Base-by-base conservation (phyloP, 768 basidiomycete species). In the Candolleomyces aberdarensis region DNA sequence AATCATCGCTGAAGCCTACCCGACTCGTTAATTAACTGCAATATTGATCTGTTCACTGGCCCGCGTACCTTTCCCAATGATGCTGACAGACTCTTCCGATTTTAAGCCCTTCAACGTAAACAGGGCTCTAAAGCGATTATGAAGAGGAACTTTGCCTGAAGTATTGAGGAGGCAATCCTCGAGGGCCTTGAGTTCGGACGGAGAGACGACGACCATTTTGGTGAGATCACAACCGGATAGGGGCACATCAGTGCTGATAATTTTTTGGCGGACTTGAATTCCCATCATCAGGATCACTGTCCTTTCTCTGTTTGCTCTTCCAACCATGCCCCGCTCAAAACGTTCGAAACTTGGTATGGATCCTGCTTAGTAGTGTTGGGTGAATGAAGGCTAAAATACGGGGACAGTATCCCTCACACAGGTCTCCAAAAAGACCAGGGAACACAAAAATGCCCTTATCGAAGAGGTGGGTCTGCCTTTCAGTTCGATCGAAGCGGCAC, bases 41-140 rank as follows among this genome's bases (percentile, higher is more conserved):
- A 36, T 36, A 57, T 64, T 40, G 64, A 47, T 60, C 63, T 59
- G 59, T 29, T 36, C 29, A 59, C 29, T 29, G 39, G 59, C 17
- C 5, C 15, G 19, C 60, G 47, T 52, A 91, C 96, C 95, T 79
- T 89, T 86, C 14, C 91, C 85, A 68, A 98, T 94, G 70, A 96
- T 89, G 56, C 81, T 70, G 29, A 98, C 87, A 6, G 94, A 92
- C 65, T 90, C 83, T 58, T 93, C 87, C 39, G 74, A 83, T 67
- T 87, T 88, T 48, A 97, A 74, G 0, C 91, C 84, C 72, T 96
- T 98, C 56, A 99, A 79, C 11, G 96, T 91, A 72, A 99, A 99
- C 8, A 99, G 78, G 0, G 96, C 89, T 31, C 96, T 78, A 70
- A 97, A 99, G 57, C 96, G 79, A 67, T 88, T 87, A 68, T 96